Base-by-base conservation (phyloP, 305 asterid species). In the Striga hermonthica region DNA sequence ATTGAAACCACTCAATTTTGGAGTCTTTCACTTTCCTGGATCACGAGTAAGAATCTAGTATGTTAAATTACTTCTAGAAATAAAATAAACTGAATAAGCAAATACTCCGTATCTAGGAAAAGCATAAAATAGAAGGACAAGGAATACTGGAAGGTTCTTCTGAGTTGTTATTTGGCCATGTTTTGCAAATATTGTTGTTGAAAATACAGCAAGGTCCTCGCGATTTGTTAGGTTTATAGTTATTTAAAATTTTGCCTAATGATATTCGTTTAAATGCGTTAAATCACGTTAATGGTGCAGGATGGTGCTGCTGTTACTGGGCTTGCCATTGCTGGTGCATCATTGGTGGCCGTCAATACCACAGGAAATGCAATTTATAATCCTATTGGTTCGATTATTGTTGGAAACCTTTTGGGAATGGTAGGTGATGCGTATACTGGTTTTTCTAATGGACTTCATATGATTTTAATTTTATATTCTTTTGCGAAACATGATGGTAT, bases 271-370 rank as follows among this genome's bases (percentile, higher is more conserved):
- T 49, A 52, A 54, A 59, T 71, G 41, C 65, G 64, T 64, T 48
- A 47, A 73, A 40, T 68, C 40, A 48, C 70, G 53, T 66, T 69
- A 56, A 57, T 69, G 60, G 63, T 80, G 84, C 84, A 93, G 99
- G 99, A 93, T 61, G 95, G 97, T 78, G 99, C 99, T 80, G 99
- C 99, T 68, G 97, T 93, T 71, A 79, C 97, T 9, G 99, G 99
- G 71, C 97, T 93, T 72, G 81, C 81, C 72, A 90, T 93, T 68
- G 99, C 97, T 71, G 95, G 80, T 71, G 96, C 97, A 44, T 90
- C 99, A 58, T 72, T 93, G 85, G 95, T 88, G 68, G 99, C 99
- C 66, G 98, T 92, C 60, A 83, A 83, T 49, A 48, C 62, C 64
- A 92, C 98, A n/a, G 98, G 98, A 59, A 92, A 90, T 78, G 83